phyloP scores from a whole-genome alignment of 495 filamentous ascomycete species.

The Penicillium diatomitis region DNA sequence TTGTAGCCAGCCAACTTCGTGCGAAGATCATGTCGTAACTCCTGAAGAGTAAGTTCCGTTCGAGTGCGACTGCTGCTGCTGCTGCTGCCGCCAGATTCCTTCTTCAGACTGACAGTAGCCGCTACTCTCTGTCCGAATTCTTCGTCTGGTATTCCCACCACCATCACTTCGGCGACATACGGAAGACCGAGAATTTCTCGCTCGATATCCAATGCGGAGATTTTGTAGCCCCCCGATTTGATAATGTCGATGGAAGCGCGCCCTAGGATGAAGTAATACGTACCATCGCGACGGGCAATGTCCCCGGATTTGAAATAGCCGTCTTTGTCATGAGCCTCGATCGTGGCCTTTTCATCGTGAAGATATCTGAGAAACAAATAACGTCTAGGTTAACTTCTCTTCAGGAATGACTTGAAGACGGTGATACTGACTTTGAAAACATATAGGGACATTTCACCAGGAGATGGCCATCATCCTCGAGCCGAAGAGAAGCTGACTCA shows the following conservation, averaged over 20 bases:
- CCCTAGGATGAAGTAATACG: conserved; percentile 41
- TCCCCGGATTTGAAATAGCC: conserved; percentile 43
- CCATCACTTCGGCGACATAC: conserved; percentile 30
- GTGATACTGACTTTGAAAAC: conserved; percentile 25
- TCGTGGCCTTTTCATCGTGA: conserved; percentile 30
- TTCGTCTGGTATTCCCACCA: conserved; percentile 34
- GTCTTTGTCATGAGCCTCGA: conserved; percentile 20
- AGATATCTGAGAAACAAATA: conserved; percentile 25
- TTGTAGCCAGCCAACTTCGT: conserved; percentile 35
- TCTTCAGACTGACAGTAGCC: conserved; percentile 32
- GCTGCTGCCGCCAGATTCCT: neutral
- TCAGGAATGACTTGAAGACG: neutral
- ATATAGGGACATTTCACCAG: conserved; percentile 37
- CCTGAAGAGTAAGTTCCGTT: conserved; percentile 21
- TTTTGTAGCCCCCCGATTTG: conserved; percentile 40
- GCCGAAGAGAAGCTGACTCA: conserved; percentile 27
- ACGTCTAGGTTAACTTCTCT: neutral
- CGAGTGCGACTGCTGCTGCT: conserved; percentile 1
- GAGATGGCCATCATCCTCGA: conserved; percentile 24
- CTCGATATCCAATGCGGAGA: conserved; percentile 38
- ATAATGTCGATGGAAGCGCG: conserved; percentile 40
- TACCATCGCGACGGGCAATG: conserved; percentile 35
- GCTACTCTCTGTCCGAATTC: conserved; percentile 44
- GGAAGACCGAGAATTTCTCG: conserved; percentile 31
- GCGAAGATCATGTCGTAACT: conserved; percentile 29